Percentiles rank a stretch among this genome's conserved stretches.
These are phyloP conservation scores for Acacia confusa DNA, from an alignment of 306 rosid genomes.

Conservation along the genomic window DNA sequence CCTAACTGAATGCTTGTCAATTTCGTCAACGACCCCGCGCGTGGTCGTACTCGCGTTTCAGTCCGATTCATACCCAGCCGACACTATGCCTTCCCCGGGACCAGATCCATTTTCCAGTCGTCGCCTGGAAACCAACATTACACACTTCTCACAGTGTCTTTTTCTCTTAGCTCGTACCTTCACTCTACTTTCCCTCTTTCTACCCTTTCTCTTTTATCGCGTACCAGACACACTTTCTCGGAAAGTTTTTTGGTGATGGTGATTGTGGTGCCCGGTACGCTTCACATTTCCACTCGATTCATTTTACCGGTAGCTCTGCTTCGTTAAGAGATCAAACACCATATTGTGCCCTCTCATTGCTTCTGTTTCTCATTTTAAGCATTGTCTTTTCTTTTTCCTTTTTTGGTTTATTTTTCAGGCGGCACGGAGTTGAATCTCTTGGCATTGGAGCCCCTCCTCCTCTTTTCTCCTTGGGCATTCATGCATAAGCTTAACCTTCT, in stretches of 20 bases:
- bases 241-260: not conserved
- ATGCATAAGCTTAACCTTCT: not conserved
- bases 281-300: not conserved
- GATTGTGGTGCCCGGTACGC: not conserved
- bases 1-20: not conserved
- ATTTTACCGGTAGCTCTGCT: constrained; percentile 9
- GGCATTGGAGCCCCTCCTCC: not conserved
- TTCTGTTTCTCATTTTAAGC: not conserved
- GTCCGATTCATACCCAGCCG: not conserved
- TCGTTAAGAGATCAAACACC: constrained; percentile 30
- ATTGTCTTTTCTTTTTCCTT: not conserved
- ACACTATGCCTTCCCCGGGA: constrained; percentile 21
- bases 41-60: not conserved
- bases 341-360: not conserved
- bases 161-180: constrained; percentile 8
- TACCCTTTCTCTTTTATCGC: constrained; percentile 22
- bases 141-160: not conserved
- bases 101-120: not conserved
- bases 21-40: constrained; percentile 33
- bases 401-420: not conserved
- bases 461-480: not conserved
- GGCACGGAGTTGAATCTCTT: not conserved
- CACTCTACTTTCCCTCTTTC: constrained; percentile 36
- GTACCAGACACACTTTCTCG: constrained; percentile 31
- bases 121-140: not conserved